Evolutionary conservation across 2,329 filamentous ascomycete genomes (phyloP), one percentile per base, ranked within the genome.

Genomic region (Magnaporthiopsis rhizophila): DNA sequence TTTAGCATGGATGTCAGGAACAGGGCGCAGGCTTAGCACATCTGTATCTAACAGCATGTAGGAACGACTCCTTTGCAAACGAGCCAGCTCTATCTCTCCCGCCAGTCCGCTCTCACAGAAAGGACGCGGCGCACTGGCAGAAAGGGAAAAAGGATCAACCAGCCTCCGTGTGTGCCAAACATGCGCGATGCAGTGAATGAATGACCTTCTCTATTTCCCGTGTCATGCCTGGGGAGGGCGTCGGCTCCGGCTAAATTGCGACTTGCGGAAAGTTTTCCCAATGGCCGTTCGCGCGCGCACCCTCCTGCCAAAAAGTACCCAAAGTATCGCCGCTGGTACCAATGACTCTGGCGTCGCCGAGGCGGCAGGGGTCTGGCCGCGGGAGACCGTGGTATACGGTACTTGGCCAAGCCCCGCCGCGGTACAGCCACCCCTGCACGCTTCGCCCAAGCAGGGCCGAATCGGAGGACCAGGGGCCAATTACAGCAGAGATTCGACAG

Each of bases 211-310:
- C 38, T 50, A 50, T 50, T 50, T 50, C 38, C 38, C 38, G 15
- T 18, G 38, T 18, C 38, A 50, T 50, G 38, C 38, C 6, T 4
- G 30, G 38, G 18, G 38, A 50, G 18, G 72, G 67, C 38, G 38
- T 50, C 38, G 38, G 38, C 38, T 61, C 58, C 71, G 72, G 72
- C 72, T 74, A 74, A 74, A 74, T 74, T 74, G 63, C 67, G 71
- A 74, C 65, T 65, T 68, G 67, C 69, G 65, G 32, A 61, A 61
- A 59, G 64, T 64, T 66, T 66, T 61, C 64, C 38, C 50, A 62
- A 62, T 36, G 58, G 58, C 50, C 38, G 57, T 7, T 34, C 26
- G 36, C 38, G 38, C 38, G 38, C 38, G 21, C 6, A 18, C 2
- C 30, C 30, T 4, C 38, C 38, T 50, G 38, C 38, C 38, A 18